These are phyloP conservation scores for Athelia sp. DNA, from an alignment of 1,284 basidiomycete genomes.

Conservation along the genomic window DNA sequence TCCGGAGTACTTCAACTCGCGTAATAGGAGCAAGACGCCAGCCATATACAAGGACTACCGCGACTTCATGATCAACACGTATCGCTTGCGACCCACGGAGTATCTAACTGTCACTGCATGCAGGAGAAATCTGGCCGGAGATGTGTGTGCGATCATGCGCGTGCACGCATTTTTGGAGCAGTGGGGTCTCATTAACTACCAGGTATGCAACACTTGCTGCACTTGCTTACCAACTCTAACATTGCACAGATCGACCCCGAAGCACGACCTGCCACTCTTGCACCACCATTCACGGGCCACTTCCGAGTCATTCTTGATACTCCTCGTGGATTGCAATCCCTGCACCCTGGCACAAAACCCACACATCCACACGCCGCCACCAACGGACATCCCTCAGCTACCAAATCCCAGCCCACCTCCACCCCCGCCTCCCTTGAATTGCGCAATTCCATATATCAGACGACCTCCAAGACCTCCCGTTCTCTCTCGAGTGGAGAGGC, in stretches of 20 bases:
- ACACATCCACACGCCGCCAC: constrained; percentile 36
- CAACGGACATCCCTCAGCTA: constrained; percentile 44
- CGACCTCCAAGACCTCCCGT: constrained; percentile 77
- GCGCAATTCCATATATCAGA: constrained; percentile 84
- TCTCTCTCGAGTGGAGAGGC: constrained; percentile 65
- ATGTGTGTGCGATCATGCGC: constrained; percentile 98
- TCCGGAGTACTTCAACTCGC: constrained; percentile 98
- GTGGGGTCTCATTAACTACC: constrained; percentile 99
- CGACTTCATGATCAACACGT: constrained; percentile 99
- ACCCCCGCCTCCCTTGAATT: constrained; percentile 79
- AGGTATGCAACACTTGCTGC: constrained; percentile 46
- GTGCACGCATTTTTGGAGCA: constrained; percentile 99
- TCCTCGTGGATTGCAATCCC: constrained; percentile 90
- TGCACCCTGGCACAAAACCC: constrained; percentile 86
- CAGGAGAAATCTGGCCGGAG: constrained; percentile 91
- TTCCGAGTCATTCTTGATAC: constrained; percentile 98
- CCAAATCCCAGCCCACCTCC: constrained; percentile 36
- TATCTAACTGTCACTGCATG: constrained; percentile 99
- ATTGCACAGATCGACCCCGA: constrained; percentile 89
- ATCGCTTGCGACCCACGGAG: constrained; percentile 89
- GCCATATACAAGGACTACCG: constrained; percentile 99
- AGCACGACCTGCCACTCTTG: constrained; percentile 88
- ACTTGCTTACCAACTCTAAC: constrained; percentile 15
- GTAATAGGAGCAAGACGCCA: constrained; percentile 94
- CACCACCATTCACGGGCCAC: constrained; percentile 97